Evolutionary conservation across 805 yeast species (phyloP).

Genomic region (Kuraishia capsulata): DNA sequence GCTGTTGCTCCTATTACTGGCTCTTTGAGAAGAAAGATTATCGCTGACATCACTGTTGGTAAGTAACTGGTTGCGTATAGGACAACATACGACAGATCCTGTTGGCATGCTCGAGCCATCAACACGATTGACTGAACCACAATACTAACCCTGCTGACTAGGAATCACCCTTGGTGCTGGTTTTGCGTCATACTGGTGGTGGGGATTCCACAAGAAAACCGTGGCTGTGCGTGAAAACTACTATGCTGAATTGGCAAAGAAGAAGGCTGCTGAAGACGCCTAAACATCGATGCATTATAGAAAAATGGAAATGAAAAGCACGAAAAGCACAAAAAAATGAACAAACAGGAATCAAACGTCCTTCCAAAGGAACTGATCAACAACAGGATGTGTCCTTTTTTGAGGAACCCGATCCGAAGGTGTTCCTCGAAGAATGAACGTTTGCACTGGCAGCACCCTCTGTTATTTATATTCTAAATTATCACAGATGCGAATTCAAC

Average conservation of each 20-base stretch:
- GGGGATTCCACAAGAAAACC: constrained; percentile 67
- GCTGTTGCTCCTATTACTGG: constrained; percentile 86
- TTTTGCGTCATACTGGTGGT: constrained; percentile 75
- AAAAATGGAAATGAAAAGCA: too few species aligned
- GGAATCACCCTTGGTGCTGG: constrained; percentile 24
- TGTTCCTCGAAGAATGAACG: too few species aligned
- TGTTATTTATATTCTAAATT: too few species aligned
- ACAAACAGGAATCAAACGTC: too few species aligned
- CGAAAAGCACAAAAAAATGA: too few species aligned
- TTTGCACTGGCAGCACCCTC: too few species aligned
- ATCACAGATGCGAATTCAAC: too few species aligned
- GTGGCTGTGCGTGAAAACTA: constrained; percentile 75
- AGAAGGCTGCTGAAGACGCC: constrained; percentile 52
- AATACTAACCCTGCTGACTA: constrained; percentile 4
- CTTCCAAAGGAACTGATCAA: too few species aligned
- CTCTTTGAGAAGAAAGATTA: constrained; percentile 68
- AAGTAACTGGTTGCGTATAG: constrained; percentile 20
- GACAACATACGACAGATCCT: neutral
- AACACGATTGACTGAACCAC: too few species aligned
- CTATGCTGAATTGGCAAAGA: constrained; percentile 71
- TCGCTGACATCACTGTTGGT: constrained; percentile 71
- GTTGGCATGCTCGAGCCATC: too few species aligned
- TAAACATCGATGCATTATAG: neutral
- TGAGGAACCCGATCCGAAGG: too few species aligned
- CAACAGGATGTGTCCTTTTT: too few species aligned